Evolutionary conservation across 192 early-diverging fungal species (phyloP).

Genomic region (Coemansia interrupta): DNA sequence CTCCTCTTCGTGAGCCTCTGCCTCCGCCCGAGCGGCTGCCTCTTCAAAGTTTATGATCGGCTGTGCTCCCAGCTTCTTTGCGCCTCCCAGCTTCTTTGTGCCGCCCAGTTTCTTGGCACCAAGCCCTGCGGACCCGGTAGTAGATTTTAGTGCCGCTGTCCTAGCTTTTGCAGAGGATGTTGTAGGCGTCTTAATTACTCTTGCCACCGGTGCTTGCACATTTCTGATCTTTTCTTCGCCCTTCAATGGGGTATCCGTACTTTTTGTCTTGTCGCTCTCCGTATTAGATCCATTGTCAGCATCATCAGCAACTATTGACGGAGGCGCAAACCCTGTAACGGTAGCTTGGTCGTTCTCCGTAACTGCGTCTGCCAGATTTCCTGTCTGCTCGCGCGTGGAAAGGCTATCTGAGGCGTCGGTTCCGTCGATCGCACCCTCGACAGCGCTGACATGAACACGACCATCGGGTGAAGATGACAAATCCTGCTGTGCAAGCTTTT

Average conservation of each 20-base stretch:
- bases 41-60: constrained; percentile 86
- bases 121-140: constrained; percentile 17
- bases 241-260: background rate
- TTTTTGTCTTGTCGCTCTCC: background rate
- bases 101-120: constrained; percentile 47
- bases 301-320: constrained; percentile 17
- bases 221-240: constrained; percentile 7
- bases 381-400: constrained; percentile 27
- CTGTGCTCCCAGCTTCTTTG: constrained; percentile 76
- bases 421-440: constrained; percentile 1
- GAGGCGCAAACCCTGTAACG: constrained; percentile 20
- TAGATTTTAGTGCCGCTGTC: constrained; percentile 22
- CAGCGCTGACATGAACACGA: constrained; percentile 20
- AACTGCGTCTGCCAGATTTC: constrained; percentile 7
- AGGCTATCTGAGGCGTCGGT: constrained; percentile 15
- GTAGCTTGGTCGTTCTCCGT: background rate
- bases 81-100: constrained; percentile 72
- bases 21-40: constrained; percentile 82
- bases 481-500: constrained; percentile 70
- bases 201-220: constrained; percentile 27
- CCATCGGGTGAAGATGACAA: constrained; percentile 24
- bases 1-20: constrained; percentile 69
- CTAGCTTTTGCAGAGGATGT: constrained; percentile 23
- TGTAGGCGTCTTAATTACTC: constrained; percentile 13
- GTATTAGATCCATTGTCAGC: background rate